These are phyloP conservation scores for Penicillium brevicompactum DNA, from an alignment of 2,329 filamentous ascomycete genomes.

Conservation along the genomic window DNA sequence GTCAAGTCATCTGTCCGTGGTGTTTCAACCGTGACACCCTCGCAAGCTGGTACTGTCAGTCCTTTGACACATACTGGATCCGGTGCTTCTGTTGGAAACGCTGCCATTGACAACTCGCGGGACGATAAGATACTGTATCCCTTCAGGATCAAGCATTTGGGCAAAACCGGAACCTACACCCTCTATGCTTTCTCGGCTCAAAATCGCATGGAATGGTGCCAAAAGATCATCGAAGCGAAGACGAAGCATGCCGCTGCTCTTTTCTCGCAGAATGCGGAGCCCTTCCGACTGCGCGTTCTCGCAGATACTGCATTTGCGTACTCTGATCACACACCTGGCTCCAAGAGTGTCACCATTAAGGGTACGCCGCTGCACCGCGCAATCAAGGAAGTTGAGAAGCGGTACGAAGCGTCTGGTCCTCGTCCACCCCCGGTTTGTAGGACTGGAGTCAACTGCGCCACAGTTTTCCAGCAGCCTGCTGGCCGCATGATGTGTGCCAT, in stretches of 20 bases:
- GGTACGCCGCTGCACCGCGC: constrained; percentile 91
- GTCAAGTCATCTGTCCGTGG: constrained; percentile 76
- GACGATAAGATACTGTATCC: constrained; percentile 88
- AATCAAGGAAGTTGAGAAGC: constrained; percentile 81
- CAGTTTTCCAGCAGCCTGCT: constrained; percentile 78
- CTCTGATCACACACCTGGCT: constrained; percentile 52
- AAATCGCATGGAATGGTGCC: constrained; percentile 84
- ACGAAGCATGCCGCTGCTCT: constrained; percentile 87
- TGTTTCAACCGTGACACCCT: constrained; percentile 62
- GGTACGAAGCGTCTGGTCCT: constrained; percentile 64
- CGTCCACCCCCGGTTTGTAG: constrained; percentile 77
- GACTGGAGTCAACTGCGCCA: constrained; percentile 88
- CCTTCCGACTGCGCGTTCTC: constrained; percentile 87
- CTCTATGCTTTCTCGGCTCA: constrained; percentile 78
- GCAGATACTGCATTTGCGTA: constrained; percentile 80
- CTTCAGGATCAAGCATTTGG: constrained; percentile 93
- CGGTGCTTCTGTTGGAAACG: constrained; percentile 59
- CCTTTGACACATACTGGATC: constrained; percentile 66
- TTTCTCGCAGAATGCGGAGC: constrained; percentile 90
- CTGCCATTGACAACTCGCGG: constrained; percentile 57
- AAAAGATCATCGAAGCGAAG: constrained; percentile 92
- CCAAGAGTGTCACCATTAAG: constrained; percentile 75
- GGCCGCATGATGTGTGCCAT: constrained; percentile 88
- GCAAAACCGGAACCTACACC: constrained; percentile 82
- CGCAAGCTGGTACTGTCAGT: constrained; percentile 49